Percentiles rank a stretch among this genome's conserved stretches.
Evolutionary conservation across 768 basidiomycete species (phyloP).

Genomic region (Lactifluus piperatus): DNA sequence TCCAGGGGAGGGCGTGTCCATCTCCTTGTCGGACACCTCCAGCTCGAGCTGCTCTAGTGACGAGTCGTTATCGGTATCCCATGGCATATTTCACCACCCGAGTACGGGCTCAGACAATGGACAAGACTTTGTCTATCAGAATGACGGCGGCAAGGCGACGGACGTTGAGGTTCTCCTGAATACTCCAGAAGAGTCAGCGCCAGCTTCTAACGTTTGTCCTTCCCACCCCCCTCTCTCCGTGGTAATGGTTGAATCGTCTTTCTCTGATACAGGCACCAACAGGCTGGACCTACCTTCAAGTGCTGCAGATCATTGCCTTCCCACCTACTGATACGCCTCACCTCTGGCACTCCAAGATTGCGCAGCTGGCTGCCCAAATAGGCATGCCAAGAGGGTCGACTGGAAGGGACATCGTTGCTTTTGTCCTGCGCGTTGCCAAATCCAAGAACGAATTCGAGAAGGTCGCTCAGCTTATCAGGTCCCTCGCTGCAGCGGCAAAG

Average conservation of each 20-base stretch:
- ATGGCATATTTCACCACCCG: background rate
- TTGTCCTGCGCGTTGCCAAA: background rate
- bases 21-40: background rate
- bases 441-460: background rate
- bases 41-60: background rate
- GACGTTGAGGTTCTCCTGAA: background rate
- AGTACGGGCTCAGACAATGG: background rate
- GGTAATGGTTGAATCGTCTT: background rate
- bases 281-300: constrained; percentile 11
- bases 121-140: too few species aligned
- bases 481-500: background rate
- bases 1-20: background rate
- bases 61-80: background rate
- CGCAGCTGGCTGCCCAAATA: background rate
- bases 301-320: background rate
- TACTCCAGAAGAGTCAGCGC: background rate
- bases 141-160: background rate
- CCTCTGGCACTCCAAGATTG: background rate
- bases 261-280: background rate
- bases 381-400: background rate
- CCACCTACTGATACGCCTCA: background rate
- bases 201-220: background rate
- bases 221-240: too few species aligned
- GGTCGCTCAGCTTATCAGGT: background rate
- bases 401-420: background rate